phyloP scores from a whole-genome alignment of 176 grass and related monocot species.

The Musa troglodytarum region DNA sequence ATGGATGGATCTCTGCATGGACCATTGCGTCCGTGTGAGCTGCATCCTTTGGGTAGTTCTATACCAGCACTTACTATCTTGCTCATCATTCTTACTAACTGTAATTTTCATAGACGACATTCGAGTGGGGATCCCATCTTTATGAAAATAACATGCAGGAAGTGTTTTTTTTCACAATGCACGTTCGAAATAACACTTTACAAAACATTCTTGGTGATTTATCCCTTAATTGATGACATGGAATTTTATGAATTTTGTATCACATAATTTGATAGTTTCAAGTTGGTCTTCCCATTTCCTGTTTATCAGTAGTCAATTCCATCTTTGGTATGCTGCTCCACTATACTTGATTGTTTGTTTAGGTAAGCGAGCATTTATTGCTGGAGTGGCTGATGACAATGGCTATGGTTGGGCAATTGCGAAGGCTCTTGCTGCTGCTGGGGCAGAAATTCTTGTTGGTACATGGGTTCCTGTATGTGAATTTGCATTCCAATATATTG shows the following conservation, averaged over 20 bases:
- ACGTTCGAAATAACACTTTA: not conserved
- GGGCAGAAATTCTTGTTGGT: conserved; percentile 95
- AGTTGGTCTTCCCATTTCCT: not conserved
- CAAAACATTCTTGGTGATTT: not conserved
- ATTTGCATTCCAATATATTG: not conserved
- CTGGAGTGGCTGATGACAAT: conserved; percentile 98
- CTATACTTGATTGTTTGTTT: not conserved
- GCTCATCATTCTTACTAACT: no score
- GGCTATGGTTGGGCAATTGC: conserved; percentile 98
- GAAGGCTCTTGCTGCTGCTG: conserved; percentile 89
- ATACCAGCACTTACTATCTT: no score
- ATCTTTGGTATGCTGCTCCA: not conserved
- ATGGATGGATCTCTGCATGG: no score
- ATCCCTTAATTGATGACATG: not conserved
- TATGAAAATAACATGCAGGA: not conserved
- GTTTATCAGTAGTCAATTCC: not conserved
- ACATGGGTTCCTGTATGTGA: conserved; percentile 96
- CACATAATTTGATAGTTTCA: not conserved
- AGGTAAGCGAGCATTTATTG: conserved; percentile 98
- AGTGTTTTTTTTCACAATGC: not conserved
- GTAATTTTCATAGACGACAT: no score
- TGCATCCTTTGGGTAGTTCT: no score
- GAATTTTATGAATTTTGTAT: not conserved
- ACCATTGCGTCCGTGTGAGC: no score
- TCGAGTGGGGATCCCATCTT: no score